Evolutionary conservation across 2,329 filamentous ascomycete genomes (phyloP).

Genomic region (Fusarium sp.): DNA sequence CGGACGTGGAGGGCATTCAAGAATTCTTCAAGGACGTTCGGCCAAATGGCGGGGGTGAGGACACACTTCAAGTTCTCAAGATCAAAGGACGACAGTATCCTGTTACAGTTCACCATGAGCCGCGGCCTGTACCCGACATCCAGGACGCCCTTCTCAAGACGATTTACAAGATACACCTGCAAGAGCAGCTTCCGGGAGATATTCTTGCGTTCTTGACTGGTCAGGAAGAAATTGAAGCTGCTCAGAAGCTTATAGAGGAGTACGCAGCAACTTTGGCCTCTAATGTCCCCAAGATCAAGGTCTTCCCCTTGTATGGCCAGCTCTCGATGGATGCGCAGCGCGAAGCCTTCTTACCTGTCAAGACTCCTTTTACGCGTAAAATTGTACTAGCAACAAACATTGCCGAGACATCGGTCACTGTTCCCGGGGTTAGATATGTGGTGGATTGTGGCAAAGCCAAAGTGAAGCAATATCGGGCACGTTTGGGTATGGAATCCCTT

Average conservation of each 20-base stretch:
- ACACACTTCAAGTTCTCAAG: slow-evolving; percentile 61
- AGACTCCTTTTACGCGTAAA: slow-evolving; percentile 81
- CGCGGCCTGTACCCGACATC: slow-evolving; percentile 81
- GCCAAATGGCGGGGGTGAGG: slow-evolving; percentile 29
- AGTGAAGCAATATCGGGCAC: slow-evolving; percentile 88
- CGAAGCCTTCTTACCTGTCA: slow-evolving; percentile 82
- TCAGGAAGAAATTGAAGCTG: slow-evolving; percentile 89
- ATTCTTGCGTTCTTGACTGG: slow-evolving; percentile 93
- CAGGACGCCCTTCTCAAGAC: slow-evolving; percentile 83
- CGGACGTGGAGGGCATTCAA: slow-evolving; percentile 83
- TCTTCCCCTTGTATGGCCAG: slow-evolving; percentile 89
- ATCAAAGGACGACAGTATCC: slow-evolving; percentile 91
- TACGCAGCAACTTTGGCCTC: slow-evolving; percentile 78
- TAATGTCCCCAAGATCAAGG: slow-evolving; percentile 77
- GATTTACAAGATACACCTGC: slow-evolving; percentile 87
- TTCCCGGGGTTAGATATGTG: slow-evolving; percentile 91
- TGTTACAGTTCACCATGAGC: slow-evolving; percentile 81
- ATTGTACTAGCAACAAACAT: slow-evolving; percentile 96
- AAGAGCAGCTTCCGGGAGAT: slow-evolving; percentile 92
- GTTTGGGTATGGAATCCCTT: slow-evolving; percentile 89
- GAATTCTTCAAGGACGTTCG: slow-evolving; percentile 73
- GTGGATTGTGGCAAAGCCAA: slow-evolving; percentile 95
- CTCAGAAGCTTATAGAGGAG: slow-evolving; percentile 84
- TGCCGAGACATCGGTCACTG: slow-evolving; percentile 97
- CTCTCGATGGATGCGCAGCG: slow-evolving; percentile 89